Evolutionary conservation across 2,329 filamentous ascomycete genomes (phyloP), one percentile per base, ranked within the genome.

Genomic region (Apiospora kogelbergensis): DNA sequence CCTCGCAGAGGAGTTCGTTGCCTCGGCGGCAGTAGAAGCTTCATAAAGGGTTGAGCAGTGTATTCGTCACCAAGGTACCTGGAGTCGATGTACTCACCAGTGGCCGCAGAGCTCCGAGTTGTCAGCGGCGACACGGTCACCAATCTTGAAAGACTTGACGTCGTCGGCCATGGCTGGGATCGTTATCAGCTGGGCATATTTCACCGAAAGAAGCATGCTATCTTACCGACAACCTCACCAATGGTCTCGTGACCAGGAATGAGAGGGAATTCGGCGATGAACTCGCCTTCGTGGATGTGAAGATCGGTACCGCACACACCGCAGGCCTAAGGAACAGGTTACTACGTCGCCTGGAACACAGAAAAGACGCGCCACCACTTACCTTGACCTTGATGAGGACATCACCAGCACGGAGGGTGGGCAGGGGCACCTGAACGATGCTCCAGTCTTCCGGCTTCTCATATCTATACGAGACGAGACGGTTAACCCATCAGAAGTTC

Each of bases 181-280:
- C 15, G 10, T 65, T 68, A 45, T 74, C 48, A 75, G 68, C 64
- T 48, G 44, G 37, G 10, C 26, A 15, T 30, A 42, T 45, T n/a
- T 11, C 53, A 60, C 24, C 44, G 40, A 24, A 53, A 1, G 15
- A 15, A 40, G 15, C 40, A 15, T 84, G 44, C 26, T 7, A 26
- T 42, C 76, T 69, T 76, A 78, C 76, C 88, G 41, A 87, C 90
- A 68, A 92, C 84, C 44, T 89, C 85, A 73, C 90, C 90, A 48
- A 90, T 88, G 44, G 90, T 91, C 78, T 92, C 90, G 74, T 92
- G 90, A 65, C 90, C 89, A 70, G 89, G 89, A 74, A 91, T 89
- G 69, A 91, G 81, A 66, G 89, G 89, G 76, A 91, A 91, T 81
- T 89, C 82, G 72, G 82, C 82, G 57, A 84, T 84, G 73, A 92